Conservation (phyloP, 1,284 basidiomycete species). For the Malassezia nana region DNA sequence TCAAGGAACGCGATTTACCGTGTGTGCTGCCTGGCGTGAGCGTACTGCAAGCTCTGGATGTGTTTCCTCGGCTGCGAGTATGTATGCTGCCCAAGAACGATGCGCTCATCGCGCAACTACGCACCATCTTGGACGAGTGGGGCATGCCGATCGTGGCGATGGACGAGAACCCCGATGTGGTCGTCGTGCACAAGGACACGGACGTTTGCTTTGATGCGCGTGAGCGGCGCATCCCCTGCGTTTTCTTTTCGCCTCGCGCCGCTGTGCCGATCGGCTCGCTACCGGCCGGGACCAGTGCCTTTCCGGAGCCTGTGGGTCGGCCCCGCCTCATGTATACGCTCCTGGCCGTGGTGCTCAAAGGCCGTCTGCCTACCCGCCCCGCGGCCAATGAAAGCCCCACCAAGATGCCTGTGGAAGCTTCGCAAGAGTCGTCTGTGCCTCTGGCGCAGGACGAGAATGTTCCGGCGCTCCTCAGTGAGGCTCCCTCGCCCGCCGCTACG, state of each 20-base stretch:
- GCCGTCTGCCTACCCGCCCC: not conserved
- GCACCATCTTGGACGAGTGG: not conserved
- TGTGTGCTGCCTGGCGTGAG: not conserved
- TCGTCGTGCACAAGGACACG: slow-evolving; percentile 7
- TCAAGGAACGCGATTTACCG: not conserved
- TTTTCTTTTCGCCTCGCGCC: slow-evolving; percentile 1
- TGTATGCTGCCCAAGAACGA: not conserved
- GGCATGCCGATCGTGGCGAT: not conserved
- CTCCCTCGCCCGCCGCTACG: not conserved
- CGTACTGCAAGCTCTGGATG: not conserved
- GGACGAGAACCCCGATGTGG: slow-evolving; percentile 3
- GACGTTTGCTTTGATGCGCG: not conserved
- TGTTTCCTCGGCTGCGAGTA: not conserved
- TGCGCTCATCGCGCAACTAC: not conserved
- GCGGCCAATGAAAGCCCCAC: too few relatives aligned
- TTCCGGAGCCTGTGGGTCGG: not conserved
- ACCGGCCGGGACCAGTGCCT: not conserved
- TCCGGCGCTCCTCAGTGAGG: too few relatives aligned
- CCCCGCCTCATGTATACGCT: not conserved
- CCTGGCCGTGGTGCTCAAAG: not conserved
- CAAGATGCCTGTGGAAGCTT: too few relatives aligned
- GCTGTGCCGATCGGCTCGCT: not conserved
- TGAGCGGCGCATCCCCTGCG: not conserved
- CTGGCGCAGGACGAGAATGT: too few relatives aligned
- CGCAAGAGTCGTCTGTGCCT: too few relatives aligned